Evolutionary conservation across 2,329 filamentous ascomycete species (phyloP).

Genomic region (Trichoderma sp.): DNA sequence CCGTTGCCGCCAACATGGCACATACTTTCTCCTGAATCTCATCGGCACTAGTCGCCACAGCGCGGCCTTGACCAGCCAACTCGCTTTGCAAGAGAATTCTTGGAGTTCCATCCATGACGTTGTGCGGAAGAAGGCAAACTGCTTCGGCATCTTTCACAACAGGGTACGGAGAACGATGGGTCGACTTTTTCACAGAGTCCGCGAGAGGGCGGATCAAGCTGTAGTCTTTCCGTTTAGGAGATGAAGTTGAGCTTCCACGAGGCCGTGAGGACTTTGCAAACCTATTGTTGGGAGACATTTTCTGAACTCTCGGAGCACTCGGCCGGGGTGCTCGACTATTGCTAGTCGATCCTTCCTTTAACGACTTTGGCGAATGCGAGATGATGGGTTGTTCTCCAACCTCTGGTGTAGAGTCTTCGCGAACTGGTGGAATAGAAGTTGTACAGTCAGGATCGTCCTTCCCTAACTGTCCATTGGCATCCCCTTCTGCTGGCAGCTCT

Average conservation of each 20-base stretch:
- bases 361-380: not conserved
- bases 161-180: constrained; percentile 27
- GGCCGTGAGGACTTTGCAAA: not conserved
- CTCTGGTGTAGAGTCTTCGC: not conserved
- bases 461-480: not conserved
- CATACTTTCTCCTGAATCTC: constrained; percentile 38
- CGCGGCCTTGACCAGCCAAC: not conserved
- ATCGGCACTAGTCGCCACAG: constrained; percentile 22
- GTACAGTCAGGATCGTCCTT: not conserved
- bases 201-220: constrained; percentile 25
- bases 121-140: constrained; percentile 11
- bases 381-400: not conserved
- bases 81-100: not conserved
- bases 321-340: not conserved
- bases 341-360: not conserved
- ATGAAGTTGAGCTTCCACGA: constrained; percentile 20
- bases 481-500: constrained; percentile 13
- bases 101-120: not conserved
- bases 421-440: not conserved
- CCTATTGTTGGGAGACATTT: constrained; percentile 20
- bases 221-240: constrained; percentile 23
- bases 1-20: constrained; percentile 41
- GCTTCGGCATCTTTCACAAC: not conserved
- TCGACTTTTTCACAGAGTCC: constrained; percentile 21
- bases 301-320: constrained; percentile 22